Conservation (phyloP, 2,329 filamentous ascomycete genomes). For the Thielaviopsis euricoi region DNA sequence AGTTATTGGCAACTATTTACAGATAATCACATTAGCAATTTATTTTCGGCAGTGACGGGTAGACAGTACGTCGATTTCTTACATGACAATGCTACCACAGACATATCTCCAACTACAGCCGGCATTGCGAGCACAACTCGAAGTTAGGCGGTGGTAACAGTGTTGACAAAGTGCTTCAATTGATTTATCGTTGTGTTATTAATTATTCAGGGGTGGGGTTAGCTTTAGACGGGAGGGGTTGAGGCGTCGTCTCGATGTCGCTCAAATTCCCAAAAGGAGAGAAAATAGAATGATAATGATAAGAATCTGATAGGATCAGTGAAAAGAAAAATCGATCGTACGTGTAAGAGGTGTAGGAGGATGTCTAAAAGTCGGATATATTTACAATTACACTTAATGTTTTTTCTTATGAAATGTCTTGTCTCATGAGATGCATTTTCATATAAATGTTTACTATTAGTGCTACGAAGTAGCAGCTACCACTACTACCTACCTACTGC, state of each 20-base stretch:
- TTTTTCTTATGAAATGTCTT: too few relatives aligned
- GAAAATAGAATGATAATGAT: not conserved
- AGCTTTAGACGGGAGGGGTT: not conserved
- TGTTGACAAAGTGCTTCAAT: not conserved
- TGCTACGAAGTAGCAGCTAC: too few relatives aligned
- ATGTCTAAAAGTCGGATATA: too few relatives aligned
- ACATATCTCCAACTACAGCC: slow-evolving; percentile 42
- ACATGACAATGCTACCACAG: slow-evolving; percentile 54
- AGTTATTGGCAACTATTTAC: slow-evolving; percentile 80
- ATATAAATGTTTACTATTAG: too few relatives aligned
- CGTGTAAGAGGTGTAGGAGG: too few relatives aligned
- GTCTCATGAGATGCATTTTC: too few relatives aligned
- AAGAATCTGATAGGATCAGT: not conserved
- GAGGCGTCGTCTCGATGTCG: not conserved
- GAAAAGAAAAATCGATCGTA: not conserved
- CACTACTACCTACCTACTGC: too few relatives aligned
- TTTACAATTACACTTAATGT: too few relatives aligned
- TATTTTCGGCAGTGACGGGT: not conserved
- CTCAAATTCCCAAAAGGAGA: not conserved
- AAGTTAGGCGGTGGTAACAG: not conserved
- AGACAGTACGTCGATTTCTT: slow-evolving; percentile 17
- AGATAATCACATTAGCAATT: not conserved
- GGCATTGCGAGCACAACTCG: slow-evolving; percentile 29
- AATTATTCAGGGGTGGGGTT: not conserved
- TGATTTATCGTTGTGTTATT: not conserved